phyloP scores from a whole-genome alignment of 1,284 basidiomycete genomes.

The Bjerkandera adusta region DNA sequence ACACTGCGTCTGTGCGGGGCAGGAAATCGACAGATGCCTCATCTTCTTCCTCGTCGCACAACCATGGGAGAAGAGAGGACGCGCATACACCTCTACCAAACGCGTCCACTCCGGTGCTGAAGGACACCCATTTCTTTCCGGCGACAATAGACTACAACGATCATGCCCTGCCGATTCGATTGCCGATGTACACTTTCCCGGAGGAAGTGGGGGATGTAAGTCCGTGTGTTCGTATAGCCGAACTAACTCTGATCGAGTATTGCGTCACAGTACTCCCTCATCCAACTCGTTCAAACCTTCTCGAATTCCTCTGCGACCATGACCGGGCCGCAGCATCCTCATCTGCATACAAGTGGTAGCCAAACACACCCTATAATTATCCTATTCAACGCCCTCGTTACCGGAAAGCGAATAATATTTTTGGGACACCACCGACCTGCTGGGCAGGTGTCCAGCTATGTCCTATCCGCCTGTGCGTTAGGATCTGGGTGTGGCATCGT shows the following conservation, averaged over 20 bases:
- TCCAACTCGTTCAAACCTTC: conserved; percentile 88
- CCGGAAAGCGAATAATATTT: conserved; percentile 93
- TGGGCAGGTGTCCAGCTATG: conserved; percentile 85
- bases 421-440: conserved; percentile 86
- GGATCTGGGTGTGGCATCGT: conserved; percentile 88
- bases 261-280: conserved; percentile 81
- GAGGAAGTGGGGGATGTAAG: conserved; percentile 96
- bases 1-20: conserved; percentile 35
- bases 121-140: conserved; percentile 94
- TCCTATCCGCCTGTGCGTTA: conserved; percentile 90
- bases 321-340: conserved; percentile 81
- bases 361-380: conserved; percentile 91
- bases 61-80: conserved; percentile 24
- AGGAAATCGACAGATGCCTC: conserved; percentile 71
- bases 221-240: conserved; percentile 18
- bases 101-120: conserved; percentile 43
- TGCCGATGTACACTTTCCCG: conserved; percentile 82
- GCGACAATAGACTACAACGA: conserved; percentile 80
- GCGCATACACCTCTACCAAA: conserved; percentile 19
- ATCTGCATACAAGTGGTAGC: conserved; percentile 90
- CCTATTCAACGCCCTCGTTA: conserved; percentile 92
- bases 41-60: conserved; percentile 63
- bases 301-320: conserved; percentile 64
- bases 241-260: background rate
- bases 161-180: conserved; percentile 80